These are phyloP conservation scores for Holtermannia corniformis DNA, from an alignment of 768 basidiomycete genomes.

Conservation along the genomic window DNA sequence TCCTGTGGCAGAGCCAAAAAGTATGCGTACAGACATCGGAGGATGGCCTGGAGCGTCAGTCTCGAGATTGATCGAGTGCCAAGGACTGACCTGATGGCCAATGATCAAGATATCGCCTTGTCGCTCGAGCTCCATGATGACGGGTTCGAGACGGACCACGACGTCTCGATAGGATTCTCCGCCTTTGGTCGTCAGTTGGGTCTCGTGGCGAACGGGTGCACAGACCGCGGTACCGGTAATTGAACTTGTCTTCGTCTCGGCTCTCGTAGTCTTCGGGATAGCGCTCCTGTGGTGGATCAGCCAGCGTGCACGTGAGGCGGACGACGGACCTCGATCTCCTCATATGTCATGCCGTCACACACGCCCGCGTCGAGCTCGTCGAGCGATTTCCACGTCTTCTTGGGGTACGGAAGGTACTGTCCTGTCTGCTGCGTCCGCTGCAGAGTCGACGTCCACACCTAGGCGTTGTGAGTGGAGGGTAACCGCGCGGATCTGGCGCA, in stretches of 20 bases:
- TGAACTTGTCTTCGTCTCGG: constrained; percentile 98
- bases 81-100: constrained; percentile 68
- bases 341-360: constrained; percentile 99
- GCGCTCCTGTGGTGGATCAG: constrained; percentile 50
- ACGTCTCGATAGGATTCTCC: constrained; percentile 99
- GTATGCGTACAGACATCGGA: constrained; percentile 67
- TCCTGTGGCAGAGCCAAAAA: constrained; percentile 75
- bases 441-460: constrained; percentile 99
- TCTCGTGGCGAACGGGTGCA: too few species aligned
- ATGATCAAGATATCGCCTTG: constrained; percentile 96
- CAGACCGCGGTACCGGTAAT: constrained; percentile 78
- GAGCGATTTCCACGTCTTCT: constrained; percentile 95
- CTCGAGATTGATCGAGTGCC: too few species aligned
- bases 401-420: constrained; percentile 66
- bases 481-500: too few species aligned
- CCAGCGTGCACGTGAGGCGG: neutral
- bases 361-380: constrained; percentile 98
- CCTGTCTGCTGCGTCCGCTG: constrained; percentile 87
- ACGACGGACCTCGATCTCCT: constrained; percentile 78
- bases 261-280: constrained; percentile 98
- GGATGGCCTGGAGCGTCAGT: constrained; percentile 46
- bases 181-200: constrained; percentile 39
- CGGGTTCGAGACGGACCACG: constrained; percentile 85
- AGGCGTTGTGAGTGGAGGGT: neutral
- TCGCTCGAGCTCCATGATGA: constrained; percentile 98